Conservation (phyloP, 2,329 filamentous ascomycete genomes). For the Fusarium stilboides region DNA sequence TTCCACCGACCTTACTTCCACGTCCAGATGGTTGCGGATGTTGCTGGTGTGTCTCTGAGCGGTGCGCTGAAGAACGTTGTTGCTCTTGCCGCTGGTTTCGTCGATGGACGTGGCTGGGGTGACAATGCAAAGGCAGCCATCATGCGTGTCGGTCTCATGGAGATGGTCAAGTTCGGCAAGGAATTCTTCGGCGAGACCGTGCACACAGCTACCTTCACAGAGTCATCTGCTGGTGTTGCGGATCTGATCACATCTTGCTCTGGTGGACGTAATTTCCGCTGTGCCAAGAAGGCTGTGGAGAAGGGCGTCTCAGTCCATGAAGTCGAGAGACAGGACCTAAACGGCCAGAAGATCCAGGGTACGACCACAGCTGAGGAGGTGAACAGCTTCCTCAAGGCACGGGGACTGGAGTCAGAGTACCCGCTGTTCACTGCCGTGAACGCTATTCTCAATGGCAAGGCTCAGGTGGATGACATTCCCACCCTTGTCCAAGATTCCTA, state of each 20-base stretch:
- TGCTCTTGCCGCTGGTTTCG: slow-evolving; percentile 93
- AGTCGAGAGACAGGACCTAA: slow-evolving; percentile 90
- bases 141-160: slow-evolving; percentile 94
- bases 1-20: slow-evolving; percentile 99
- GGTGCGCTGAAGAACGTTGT: slow-evolving; percentile 98
- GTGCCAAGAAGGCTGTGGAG: slow-evolving; percentile 89
- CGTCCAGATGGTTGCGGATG: slow-evolving; percentile 92
- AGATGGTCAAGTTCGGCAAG: slow-evolving; percentile 97
- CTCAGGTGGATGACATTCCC: slow-evolving; percentile 86
- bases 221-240: slow-evolving; percentile 94
- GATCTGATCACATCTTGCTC: slow-evolving; percentile 96
- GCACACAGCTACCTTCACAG: slow-evolving; percentile 90
- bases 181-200: slow-evolving; percentile 91
- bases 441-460: slow-evolving; percentile 81
- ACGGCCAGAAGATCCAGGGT: slow-evolving; percentile 97
- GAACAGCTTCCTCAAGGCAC: slow-evolving; percentile 85
- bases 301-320: slow-evolving; percentile 85
- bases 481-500: slow-evolving; percentile 68
- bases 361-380: slow-evolving; percentile 94
- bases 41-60: slow-evolving; percentile 95
- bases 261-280: slow-evolving; percentile 93
- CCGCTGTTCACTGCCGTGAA: slow-evolving; percentile 94
- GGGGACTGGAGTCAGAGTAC: slow-evolving; percentile 85
- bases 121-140: slow-evolving; percentile 99
- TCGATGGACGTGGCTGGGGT: slow-evolving; percentile 96